Evolutionary conservation across 164 flowering plant species (phyloP).

Genomic region (Saururus chinensis): DNA sequence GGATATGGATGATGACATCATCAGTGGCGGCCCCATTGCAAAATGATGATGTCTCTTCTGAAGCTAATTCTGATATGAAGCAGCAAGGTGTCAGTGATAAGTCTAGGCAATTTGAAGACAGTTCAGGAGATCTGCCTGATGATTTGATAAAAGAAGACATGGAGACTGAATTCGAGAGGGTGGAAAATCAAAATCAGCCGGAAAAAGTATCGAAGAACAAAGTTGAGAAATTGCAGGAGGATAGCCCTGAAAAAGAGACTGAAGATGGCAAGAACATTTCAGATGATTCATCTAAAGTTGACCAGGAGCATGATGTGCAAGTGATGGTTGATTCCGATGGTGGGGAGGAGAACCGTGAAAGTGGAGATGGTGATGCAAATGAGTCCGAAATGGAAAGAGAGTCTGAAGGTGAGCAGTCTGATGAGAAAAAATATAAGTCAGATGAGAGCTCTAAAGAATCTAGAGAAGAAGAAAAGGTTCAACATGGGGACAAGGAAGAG

Average conservation of each 20-base stretch:
- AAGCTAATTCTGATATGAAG: slow-evolving; percentile 35
- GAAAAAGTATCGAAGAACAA: slow-evolving; percentile 6
- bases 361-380: slow-evolving; percentile 10
- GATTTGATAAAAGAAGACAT: slow-evolving; percentile 13
- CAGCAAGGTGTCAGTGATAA: slow-evolving; percentile 12
- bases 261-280: slow-evolving; percentile 11
- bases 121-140: slow-evolving; percentile 20
- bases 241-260: slow-evolving; percentile 10
- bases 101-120: slow-evolving; percentile 21
- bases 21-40: slow-evolving; percentile 64
- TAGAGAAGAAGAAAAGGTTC: slow-evolving; percentile 1
- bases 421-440: background rate
- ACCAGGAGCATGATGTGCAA: slow-evolving; percentile 8
- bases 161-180: slow-evolving; percentile 6
- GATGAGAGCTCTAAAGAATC: slow-evolving; percentile 5
- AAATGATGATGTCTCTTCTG: slow-evolving; percentile 39
- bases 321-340: slow-evolving; percentile 2
- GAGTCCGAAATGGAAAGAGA: slow-evolving; percentile 7
- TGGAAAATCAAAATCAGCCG: slow-evolving; percentile 5
- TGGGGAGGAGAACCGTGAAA: slow-evolving; percentile 6
- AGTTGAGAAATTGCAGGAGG: slow-evolving; percentile 12
- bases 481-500: slow-evolving; percentile 2
- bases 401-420: slow-evolving; percentile 8
- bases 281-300: slow-evolving; percentile 16
- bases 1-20: slow-evolving; percentile 97